Conservation (phyloP, 1,284 basidiomycete genomes). For the Ustilago nuda region DNA sequence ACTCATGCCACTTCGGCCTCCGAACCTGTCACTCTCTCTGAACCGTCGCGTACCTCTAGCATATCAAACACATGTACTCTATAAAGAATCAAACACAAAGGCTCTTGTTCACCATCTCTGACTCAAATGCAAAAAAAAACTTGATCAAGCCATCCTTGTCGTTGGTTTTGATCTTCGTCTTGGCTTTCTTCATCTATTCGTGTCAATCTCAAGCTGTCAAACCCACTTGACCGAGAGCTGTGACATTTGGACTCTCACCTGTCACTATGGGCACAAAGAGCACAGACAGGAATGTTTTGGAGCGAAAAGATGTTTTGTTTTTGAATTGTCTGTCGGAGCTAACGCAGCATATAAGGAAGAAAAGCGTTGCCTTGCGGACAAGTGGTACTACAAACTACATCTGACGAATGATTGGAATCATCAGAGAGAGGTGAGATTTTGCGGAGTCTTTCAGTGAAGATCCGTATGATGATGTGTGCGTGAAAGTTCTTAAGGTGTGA, state of each 20-base stretch:
- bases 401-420: constrained; percentile 7
- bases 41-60: background rate
- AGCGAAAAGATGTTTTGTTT: constrained; percentile 17
- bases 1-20: background rate
- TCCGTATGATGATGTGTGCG: constrained; percentile 1
- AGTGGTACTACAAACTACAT: constrained; percentile 50
- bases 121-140: constrained; percentile 2
- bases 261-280: background rate
- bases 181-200: background rate
- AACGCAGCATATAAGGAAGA: constrained; percentile 3
- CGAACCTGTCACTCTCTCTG: background rate
- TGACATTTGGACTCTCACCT: background rate
- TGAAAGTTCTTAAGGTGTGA: background rate
- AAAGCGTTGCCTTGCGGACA: background rate
- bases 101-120: background rate
- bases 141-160: background rate
- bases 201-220: background rate
- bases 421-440: constrained; percentile 16
- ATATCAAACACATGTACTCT: constrained; percentile 4
- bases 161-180: background rate
- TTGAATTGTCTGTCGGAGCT: constrained; percentile 11
- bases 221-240: background rate
- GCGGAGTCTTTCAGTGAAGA: constrained; percentile 11
- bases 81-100: constrained; percentile 10
- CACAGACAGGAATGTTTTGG: background rate